A percentile compares a stretch with the other conserved stretches of the same genome.
These are phyloP conservation scores for Globisporangium polare DNA, from an alignment of 352 stramenopile species.

Conservation along the genomic window DNA sequence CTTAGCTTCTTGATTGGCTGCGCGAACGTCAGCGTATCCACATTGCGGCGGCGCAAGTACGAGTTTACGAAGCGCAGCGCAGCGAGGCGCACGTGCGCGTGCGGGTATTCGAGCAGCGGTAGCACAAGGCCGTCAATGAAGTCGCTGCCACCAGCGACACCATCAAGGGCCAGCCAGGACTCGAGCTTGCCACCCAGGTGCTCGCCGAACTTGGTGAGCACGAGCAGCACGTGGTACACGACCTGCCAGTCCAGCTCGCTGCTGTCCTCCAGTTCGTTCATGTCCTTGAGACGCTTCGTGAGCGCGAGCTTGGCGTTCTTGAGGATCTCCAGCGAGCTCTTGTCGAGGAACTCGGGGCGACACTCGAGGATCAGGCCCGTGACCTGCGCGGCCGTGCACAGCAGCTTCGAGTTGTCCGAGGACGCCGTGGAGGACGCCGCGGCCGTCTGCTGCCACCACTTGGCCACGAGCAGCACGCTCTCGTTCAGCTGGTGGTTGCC, in stretches of 20 bases:
- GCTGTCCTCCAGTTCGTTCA: constrained; percentile 43
- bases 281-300: constrained; percentile 24
- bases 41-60: constrained; percentile 54
- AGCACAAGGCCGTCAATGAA: constrained; percentile 53
- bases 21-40: constrained; percentile 39
- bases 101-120: constrained; percentile 66
- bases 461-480: constrained; percentile 81
- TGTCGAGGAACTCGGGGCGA: constrained; percentile 74
- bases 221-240: constrained; percentile 55
- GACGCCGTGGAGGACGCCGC: neutral
- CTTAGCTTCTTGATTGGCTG: constrained; percentile 31
- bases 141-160: constrained; percentile 10
- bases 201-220: constrained; percentile 64
- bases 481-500: constrained; percentile 89
- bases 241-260: constrained; percentile 54
- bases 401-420: constrained; percentile 50
- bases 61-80: constrained; percentile 55
- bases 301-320: constrained; percentile 34
- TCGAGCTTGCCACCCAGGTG: constrained; percentile 57
- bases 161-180: constrained; percentile 43
- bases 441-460: constrained; percentile 73
- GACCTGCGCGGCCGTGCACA: constrained; percentile 70
- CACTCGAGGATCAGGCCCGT: constrained; percentile 67
- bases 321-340: constrained; percentile 46
- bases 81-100: constrained; percentile 66